A percentile compares a stretch with the other conserved stretches of the same genome.
Evolutionary conservation across 371 early-diverging fungal species (phyloP).

Genomic region (Mycotypha africana): DNA sequence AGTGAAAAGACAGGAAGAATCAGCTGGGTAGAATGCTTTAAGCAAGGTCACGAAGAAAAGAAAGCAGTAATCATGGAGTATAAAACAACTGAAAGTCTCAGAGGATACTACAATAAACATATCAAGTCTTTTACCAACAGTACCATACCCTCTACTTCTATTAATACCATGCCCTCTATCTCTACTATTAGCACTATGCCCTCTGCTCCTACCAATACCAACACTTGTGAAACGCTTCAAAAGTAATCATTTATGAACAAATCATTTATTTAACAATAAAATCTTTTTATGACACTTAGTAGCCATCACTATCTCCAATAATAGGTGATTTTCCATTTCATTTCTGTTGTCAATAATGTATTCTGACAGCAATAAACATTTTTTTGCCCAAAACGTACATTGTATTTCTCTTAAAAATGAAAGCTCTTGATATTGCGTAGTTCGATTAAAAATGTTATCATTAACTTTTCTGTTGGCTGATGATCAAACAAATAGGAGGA

Average conservation of each 20-base stretch:
- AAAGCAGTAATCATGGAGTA: slow-evolving; percentile 1
- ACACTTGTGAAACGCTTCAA: not conserved
- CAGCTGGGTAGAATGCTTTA: not conserved
- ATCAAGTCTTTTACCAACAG: not conserved
- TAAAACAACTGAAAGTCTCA: not conserved
- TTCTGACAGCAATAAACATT: slow-evolving; percentile 5
- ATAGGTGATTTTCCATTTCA: slow-evolving; percentile 6
- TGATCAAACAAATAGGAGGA: slow-evolving; percentile 8
- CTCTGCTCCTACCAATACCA: not conserved
- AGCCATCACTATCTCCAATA: slow-evolving; percentile 3
- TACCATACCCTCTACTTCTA: not conserved
- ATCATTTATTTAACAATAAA: slow-evolving; percentile 3
- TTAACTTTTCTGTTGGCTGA: slow-evolving; percentile 4
- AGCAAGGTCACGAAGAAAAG: slow-evolving; percentile 1
- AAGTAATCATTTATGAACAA: not conserved
- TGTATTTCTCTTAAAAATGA: slow-evolving; percentile 1
- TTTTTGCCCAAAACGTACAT: slow-evolving; percentile 6
- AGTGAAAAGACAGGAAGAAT: not conserved
- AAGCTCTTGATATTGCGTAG: slow-evolving; percentile 1
- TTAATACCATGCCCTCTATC: not conserved
- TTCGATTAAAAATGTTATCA: slow-evolving; percentile 3
- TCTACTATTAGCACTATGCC: too few species aligned
- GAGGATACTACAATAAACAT: slow-evolving; percentile 2
- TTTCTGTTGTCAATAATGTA: slow-evolving; percentile 2
- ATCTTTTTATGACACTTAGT: slow-evolving; percentile 6